Percentiles rank a stretch among this genome's conserved stretches.
These are phyloP conservation scores for Calonectria honghensis DNA, from an alignment of 2,329 filamentous ascomycete species.

Conservation along the genomic window DNA sequence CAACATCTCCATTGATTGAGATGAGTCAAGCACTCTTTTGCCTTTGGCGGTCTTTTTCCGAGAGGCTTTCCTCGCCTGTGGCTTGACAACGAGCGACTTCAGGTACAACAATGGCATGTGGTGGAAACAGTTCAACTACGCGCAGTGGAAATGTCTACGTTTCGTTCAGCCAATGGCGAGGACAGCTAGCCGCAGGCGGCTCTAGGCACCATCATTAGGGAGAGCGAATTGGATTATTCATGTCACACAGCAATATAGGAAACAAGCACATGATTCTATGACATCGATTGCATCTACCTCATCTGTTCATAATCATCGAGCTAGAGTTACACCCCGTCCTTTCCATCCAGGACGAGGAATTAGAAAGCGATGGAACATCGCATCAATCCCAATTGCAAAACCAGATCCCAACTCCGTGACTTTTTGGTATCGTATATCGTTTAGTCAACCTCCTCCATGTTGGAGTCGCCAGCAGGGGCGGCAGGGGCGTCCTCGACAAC, in stretches of 20 bases:
- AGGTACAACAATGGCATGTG: no score
- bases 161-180: not conserved
- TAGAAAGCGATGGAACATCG: slow-evolving; percentile 57
- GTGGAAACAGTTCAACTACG: not conserved
- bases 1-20: not conserved
- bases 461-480: slow-evolving; percentile 86
- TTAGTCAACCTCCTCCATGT: slow-evolving; percentile 99
- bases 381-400: slow-evolving; percentile 55
- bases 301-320: slow-evolving; percentile 61
- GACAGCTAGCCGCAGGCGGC: not conserved
- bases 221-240: slow-evolving; percentile 9
- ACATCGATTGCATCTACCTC: slow-evolving; percentile 62
- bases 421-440: slow-evolving; percentile 63
- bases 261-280: slow-evolving; percentile 49
- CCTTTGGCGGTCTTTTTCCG: not conserved
- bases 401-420: slow-evolving; percentile 65
- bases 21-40: not conserved
- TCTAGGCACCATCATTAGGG: no score
- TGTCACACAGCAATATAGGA: not conserved
- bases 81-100: not conserved
- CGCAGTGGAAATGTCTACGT: not conserved
- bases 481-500: slow-evolving; percentile 73
- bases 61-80: not conserved
- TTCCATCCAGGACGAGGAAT: slow-evolving; percentile 54
- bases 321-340: slow-evolving; percentile 63